phyloP scores from a whole-genome alignment of 2,329 filamentous ascomycete species.

The Aspergillus neoniger region DNA sequence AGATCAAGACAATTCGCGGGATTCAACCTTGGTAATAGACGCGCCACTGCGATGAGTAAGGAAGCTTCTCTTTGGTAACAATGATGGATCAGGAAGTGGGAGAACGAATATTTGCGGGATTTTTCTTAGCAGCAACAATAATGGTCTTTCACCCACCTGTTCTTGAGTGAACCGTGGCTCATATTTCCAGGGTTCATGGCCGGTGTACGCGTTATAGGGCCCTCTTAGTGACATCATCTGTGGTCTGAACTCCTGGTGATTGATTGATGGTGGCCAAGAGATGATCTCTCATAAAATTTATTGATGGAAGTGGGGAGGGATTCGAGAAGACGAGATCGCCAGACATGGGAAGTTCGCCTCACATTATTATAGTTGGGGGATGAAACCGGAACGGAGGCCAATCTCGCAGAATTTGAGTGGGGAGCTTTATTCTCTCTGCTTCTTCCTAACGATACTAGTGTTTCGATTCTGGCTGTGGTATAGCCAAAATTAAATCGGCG shows the following conservation, averaged over 20 bases:
- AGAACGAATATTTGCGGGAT: conserved; percentile 2
- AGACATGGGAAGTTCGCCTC: neutral
- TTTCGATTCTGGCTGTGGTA: neutral
- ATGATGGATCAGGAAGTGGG: neutral
- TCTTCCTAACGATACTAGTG: neutral
- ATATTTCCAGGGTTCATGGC: conserved; percentile 12
- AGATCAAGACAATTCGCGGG: neutral
- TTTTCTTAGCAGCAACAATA: conserved; percentile 2
- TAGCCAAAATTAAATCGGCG: neutral
- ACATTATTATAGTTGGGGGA: neutral
- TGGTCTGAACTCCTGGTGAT: neutral
- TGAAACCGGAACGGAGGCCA: neutral
- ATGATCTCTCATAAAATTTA: neutral
- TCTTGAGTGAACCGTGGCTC: neutral
- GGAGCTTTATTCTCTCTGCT: neutral
- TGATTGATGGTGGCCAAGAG: neutral
- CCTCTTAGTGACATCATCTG: conserved; percentile 15
- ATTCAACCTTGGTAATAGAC: neutral
- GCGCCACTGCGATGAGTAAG: neutral
- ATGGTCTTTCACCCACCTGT: neutral
- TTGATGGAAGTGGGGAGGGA: neutral
- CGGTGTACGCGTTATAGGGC: neutral
- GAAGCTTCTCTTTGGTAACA: neutral
- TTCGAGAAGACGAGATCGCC: neutral
- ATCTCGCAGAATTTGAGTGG: neutral